Conservation (phyloP, 305 asterid species). For the Fraxinus sp. region DNA sequence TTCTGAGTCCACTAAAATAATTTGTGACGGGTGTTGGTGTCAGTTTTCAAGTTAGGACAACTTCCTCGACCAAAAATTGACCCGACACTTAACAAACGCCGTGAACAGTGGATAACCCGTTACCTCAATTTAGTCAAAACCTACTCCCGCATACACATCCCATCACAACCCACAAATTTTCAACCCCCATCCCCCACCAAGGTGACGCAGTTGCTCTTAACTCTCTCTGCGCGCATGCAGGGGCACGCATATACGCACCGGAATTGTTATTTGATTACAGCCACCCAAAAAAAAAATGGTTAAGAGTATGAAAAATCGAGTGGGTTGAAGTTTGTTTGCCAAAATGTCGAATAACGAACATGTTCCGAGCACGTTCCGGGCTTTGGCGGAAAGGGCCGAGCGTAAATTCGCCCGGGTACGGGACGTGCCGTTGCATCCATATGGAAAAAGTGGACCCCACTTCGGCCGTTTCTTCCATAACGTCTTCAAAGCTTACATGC, state of each 20-base stretch:
- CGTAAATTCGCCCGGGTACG: slow-evolving; percentile 85
- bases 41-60: not conserved
- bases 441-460: slow-evolving; percentile 58
- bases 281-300: slow-evolving; percentile 25
- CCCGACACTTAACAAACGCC: slow-evolving; percentile 28
- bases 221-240: slow-evolving; percentile 27
- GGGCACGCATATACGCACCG: not conserved
- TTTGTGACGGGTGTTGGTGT: not conserved
- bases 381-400: slow-evolving; percentile 72
- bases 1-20: not conserved
- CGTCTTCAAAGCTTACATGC: slow-evolving; percentile 80
- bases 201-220: not conserved
- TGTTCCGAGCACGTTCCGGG: slow-evolving; percentile 58
- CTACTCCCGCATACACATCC: not conserved
- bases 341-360: slow-evolving; percentile 53
- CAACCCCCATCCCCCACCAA: not conserved
- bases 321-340: slow-evolving; percentile 19
- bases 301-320: slow-evolving; percentile 23
- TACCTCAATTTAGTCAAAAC: not conserved
- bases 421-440: slow-evolving; percentile 83
- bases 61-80: slow-evolving; percentile 20
- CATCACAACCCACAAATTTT: not conserved
- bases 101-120: slow-evolving; percentile 17
- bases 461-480: slow-evolving; percentile 64
- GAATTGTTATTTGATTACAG: not conserved